phyloP scores from a whole-genome alignment of 805 yeast species.

The Komagataella pseudopastoris region DNA sequence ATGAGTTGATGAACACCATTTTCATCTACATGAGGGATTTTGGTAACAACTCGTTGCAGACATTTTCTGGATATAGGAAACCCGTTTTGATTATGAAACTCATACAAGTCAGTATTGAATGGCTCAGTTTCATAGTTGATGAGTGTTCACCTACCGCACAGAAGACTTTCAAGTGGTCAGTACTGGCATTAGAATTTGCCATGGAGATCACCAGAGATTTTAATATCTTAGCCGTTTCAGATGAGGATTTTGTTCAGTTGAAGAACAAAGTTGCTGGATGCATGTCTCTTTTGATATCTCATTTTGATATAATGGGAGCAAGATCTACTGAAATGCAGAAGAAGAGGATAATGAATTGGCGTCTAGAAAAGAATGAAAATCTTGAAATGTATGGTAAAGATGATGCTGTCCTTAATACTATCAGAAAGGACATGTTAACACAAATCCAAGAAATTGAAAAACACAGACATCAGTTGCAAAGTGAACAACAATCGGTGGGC shows the following conservation, averaged over 20 bases:
- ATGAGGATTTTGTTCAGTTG: constrained; percentile 59
- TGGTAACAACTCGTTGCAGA: constrained; percentile 57
- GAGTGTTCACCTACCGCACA: constrained; percentile 90
- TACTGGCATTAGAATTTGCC: constrained; percentile 87
- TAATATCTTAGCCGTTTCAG: constrained; percentile 69
- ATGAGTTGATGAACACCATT: constrained; percentile 62
- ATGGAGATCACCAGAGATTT: constrained; percentile 89
- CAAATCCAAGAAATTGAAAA: constrained; percentile 54
- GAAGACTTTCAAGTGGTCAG: constrained; percentile 92
- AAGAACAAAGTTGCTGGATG: constrained; percentile 85
- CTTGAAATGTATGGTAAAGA: constrained; percentile 40
- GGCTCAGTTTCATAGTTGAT: constrained; percentile 89
- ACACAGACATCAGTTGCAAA: constrained; percentile 27
- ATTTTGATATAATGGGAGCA: constrained; percentile 97
- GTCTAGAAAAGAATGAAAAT: constrained; percentile 35
- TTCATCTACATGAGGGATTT: constrained; percentile 73
- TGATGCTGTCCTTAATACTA: constrained; percentile 39
- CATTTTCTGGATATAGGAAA: constrained; percentile 50
- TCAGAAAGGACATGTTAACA: constrained; percentile 55
- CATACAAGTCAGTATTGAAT: constrained; percentile 66
- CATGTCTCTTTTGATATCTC: constrained; percentile 85
- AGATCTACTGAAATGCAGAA: constrained; percentile 63
- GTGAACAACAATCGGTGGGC: constrained; percentile 51
- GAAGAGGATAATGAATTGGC: constrained; percentile 38
- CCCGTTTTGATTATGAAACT: constrained; percentile 59